Base-by-base conservation (phyloP, 768 basidiomycete species). In the Fomitopsis pulvina region DNA sequence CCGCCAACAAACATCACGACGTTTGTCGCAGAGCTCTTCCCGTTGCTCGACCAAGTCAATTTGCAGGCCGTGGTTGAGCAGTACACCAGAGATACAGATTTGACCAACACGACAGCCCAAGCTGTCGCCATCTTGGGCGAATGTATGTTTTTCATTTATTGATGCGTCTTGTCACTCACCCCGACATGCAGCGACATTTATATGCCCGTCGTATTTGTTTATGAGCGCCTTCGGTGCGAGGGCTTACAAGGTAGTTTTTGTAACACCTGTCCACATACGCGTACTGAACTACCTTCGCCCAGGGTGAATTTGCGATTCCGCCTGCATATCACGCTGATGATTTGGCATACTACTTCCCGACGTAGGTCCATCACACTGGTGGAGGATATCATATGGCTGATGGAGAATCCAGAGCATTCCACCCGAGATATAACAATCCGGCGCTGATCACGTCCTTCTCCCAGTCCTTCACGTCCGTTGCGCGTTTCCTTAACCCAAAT, bases 11-110 rank as follows among this genome's bases (percentile, higher is more conserved):
- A 63, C 34, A 41, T 61, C 5, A 29, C 63, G 1, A 48, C 64
- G 1, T 77, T 71, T 39, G 64, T 71, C 10, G 47, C 61, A 1
- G 51, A 64, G 3, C 57, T 77, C 12, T 77, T 64, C 59, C 64
- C 0, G 37, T 51, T 2, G 43, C 65, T 30, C 29, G 51, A 22
- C 47, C 54, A 0, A 10, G 51, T 12, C 18, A 34, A 2, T 57
- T 55, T 14, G 54, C 49, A 6, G 10, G n/a, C n/a, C n/a, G n/a
- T n/a, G n/a, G n/a, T n/a, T n/a, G n/a, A n/a, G n/a, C n/a, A n/a
- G n/a, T n/a, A n/a, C n/a, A n/a, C n/a, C n/a, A n/a, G n/a, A n/a
- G n/a, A n/a, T n/a, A n/a, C n/a, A n/a, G n/a, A n/a, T n/a, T n/a
- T n/a, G n/a, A 59, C 58, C 1, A 57, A 47, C 0, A 32, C 57